Evolutionary conservation across 2,329 filamentous ascomycete genomes (phyloP).

Genomic region (Ceratocystis diversiconidia): DNA sequence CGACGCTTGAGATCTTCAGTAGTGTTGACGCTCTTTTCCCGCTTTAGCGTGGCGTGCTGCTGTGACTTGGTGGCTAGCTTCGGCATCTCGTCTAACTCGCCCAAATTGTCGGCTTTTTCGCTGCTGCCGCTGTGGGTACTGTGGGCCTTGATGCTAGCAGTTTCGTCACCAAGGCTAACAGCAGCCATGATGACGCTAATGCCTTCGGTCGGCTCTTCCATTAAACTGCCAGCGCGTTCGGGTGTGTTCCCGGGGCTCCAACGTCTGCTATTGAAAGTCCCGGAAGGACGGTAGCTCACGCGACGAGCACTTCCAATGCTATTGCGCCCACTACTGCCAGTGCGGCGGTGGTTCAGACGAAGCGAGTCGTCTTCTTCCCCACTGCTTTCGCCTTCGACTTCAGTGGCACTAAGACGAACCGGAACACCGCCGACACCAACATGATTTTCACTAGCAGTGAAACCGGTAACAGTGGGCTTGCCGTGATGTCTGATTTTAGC

Average conservation of each 20-base stretch:
- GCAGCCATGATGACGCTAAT: conserved; percentile 15
- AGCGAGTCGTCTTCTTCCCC: conserved; percentile 50
- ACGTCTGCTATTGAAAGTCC: conserved; percentile 31
- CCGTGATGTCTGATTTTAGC: conserved; percentile 83
- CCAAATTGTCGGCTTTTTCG: conserved; percentile 47
- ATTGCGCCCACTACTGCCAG: conserved; percentile 62
- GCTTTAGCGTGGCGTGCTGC: conserved; percentile 41
- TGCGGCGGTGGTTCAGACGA: conserved; percentile 49
- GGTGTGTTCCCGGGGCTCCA: conserved; percentile 43
- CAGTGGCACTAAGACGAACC: conserved; percentile 82
- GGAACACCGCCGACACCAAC: conserved; percentile 68
- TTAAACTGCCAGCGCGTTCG: conserved; percentile 39
- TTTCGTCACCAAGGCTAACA: conserved; percentile 26
- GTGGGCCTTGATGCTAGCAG: conserved; percentile 34
- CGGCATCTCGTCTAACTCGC: conserved; percentile 37
- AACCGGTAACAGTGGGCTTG: conserved; percentile 64
- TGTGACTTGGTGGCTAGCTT: conserved; percentile 45
- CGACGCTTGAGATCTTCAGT: conserved; percentile 59
- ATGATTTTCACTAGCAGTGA: conserved; percentile 62
- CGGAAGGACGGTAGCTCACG: conserved; percentile 38
- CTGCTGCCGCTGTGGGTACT: conserved; percentile 44
- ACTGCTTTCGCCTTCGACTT: conserved; percentile 79
- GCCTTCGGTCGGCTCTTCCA: conserved; percentile 24
- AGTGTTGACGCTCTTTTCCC: conserved; percentile 52
- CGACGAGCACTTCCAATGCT: conserved; percentile 44